Evolutionary conservation across 495 filamentous ascomycete species (phyloP).

Genomic region (Symbiotaphrina buchneri): DNA sequence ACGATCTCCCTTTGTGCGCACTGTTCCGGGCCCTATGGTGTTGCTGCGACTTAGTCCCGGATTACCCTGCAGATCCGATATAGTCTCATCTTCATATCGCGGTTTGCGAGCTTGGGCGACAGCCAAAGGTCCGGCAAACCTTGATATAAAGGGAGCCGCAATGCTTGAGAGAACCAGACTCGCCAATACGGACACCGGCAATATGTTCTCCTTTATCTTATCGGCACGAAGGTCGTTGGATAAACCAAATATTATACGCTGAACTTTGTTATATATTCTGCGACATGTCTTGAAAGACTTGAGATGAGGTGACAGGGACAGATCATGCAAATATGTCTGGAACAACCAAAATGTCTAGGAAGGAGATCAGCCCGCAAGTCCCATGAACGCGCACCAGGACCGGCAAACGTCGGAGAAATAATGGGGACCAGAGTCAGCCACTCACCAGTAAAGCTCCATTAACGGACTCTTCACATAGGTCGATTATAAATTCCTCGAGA

Average conservation of each 20-base stretch:
- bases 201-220: slow-evolving; percentile 49
- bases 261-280: slow-evolving; percentile 57
- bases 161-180: slow-evolving; percentile 47
- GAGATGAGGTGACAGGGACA: slow-evolving; percentile 41
- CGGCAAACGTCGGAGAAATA: not conserved
- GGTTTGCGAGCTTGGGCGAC: slow-evolving; percentile 52
- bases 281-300: slow-evolving; percentile 49
- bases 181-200: slow-evolving; percentile 47
- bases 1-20: slow-evolving; percentile 21
- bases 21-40: slow-evolving; percentile 28
- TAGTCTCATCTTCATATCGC: slow-evolving; percentile 26
- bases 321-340: slow-evolving; percentile 59
- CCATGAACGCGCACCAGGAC: slow-evolving; percentile 1
- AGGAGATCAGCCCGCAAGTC: no score
- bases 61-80: slow-evolving; percentile 20
- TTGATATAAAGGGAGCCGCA: slow-evolving; percentile 19
- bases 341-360: slow-evolving; percentile 62
- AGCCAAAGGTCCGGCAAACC: slow-evolving; percentile 41
- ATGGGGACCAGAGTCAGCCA: slow-evolving; percentile 4
- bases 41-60: slow-evolving; percentile 24
- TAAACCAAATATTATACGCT: slow-evolving; percentile 53
- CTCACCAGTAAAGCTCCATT: slow-evolving; percentile 52
- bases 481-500: slow-evolving; percentile 57
- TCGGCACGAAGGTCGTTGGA: slow-evolving; percentile 35
- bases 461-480: slow-evolving; percentile 59